These are phyloP conservation scores for Saccharum hybrid DNA, from an alignment of 202 grass and related monocot species.

Conservation along the genomic window DNA sequence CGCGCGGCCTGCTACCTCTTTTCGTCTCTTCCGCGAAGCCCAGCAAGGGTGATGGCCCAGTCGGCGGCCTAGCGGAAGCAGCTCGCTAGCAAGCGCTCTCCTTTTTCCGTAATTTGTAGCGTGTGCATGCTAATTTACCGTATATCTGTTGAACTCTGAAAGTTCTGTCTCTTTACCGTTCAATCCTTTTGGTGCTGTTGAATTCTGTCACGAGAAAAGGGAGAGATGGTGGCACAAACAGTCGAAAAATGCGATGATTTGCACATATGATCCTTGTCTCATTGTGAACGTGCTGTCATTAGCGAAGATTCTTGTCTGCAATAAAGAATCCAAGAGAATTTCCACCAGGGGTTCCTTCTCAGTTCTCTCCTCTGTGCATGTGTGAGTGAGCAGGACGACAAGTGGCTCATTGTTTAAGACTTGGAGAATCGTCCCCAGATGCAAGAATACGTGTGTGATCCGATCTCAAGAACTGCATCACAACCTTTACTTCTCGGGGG, in stretches of 20 bases:
- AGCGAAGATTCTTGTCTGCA: constrained; percentile 29
- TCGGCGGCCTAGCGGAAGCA: too few species aligned
- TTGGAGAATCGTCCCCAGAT: constrained; percentile 12
- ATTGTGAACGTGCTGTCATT: constrained; percentile 12
- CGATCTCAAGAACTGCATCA: constrained; percentile 32
- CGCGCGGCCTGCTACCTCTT: too few species aligned
- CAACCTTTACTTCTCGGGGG: background rate
- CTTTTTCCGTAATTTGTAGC: too few species aligned
- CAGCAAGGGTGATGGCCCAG: too few species aligned
- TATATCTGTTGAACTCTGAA: background rate
- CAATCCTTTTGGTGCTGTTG: constrained; percentile 3
- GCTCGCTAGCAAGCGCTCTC: too few species aligned
- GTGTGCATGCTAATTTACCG: background rate
- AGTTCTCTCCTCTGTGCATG: background rate
- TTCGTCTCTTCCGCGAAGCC: too few species aligned
- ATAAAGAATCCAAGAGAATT: constrained; percentile 22
- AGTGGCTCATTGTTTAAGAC: constrained; percentile 16
- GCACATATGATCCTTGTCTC: constrained; percentile 24
- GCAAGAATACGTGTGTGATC: background rate
- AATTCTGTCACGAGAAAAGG: constrained; percentile 17
- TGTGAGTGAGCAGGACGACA: constrained; percentile 35
- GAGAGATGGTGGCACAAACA: background rate
- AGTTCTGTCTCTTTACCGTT: background rate
- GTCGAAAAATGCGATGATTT: too few species aligned
- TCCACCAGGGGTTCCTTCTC: constrained; percentile 11